These are phyloP conservation scores for Annona squamosa DNA, from an alignment of 164 flowering plant genomes.

Conservation along the genomic window DNA sequence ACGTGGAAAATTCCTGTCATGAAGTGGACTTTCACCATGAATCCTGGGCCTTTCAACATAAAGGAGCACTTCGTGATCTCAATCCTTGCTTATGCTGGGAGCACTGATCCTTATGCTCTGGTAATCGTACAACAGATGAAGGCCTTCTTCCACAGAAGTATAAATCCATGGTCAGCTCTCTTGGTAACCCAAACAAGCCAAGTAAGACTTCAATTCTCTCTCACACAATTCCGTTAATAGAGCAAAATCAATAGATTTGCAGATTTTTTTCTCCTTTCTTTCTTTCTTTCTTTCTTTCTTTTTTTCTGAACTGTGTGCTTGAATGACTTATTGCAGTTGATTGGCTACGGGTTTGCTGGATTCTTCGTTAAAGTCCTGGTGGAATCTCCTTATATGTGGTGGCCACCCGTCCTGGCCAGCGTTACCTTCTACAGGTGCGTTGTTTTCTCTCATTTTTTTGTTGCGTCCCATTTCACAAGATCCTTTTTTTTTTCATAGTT, in stretches of 20 bases:
- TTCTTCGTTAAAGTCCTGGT: constrained; percentile 3
- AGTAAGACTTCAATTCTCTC: not conserved
- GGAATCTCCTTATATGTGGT: constrained; percentile 14
- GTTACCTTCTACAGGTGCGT: constrained; percentile 9
- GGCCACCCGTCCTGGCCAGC: constrained; percentile 8
- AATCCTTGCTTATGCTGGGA: no score
- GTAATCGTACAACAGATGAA: no score
- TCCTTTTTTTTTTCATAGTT: no score
- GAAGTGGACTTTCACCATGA: no score
- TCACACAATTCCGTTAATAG: no score
- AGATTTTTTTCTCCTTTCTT: not conserved
- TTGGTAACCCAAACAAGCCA: not conserved
- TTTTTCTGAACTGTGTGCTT: no score
- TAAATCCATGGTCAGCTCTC: not conserved
- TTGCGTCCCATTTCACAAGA: not conserved
- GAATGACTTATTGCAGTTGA: not conserved
- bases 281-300: not conserved
- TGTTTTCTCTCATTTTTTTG: not conserved
- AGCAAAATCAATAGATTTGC: not conserved
- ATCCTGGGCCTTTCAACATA: no score
- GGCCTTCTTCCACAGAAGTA: not conserved
- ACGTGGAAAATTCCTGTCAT: no score
- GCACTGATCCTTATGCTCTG: no score
- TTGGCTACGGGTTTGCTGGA: constrained; percentile 14
- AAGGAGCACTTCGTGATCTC: no score